Conservation (phyloP, 2,329 filamentous ascomycete genomes). For the Fusarium temperatum region DNA sequence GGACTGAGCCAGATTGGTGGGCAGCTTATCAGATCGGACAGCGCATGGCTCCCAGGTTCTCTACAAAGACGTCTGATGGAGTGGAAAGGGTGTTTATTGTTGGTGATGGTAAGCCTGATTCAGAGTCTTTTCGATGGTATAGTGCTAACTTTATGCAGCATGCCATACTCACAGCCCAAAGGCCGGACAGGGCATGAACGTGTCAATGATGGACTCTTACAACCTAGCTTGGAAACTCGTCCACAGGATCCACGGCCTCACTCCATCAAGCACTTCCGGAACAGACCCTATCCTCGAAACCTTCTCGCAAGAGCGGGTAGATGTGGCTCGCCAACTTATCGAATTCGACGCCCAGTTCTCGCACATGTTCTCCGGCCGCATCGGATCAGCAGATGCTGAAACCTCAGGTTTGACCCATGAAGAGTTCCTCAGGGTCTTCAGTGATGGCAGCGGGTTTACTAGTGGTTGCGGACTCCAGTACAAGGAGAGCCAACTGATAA, state of each 20-base stretch:
- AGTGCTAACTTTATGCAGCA: not conserved
- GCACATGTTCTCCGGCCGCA: conserved; percentile 16
- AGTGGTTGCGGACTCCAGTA: conserved; percentile 16
- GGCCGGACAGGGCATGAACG: conserved; percentile 19
- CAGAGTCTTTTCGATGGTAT: fast-evolving
- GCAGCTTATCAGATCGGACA: conserved; percentile 22
- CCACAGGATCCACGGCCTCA: not conserved
- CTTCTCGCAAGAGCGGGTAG: not conserved
- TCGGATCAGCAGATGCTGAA: conserved; percentile 1
- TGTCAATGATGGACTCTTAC: conserved; percentile 21
- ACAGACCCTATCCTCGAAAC: not conserved
- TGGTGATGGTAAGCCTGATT: not conserved
- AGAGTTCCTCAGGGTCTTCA: conserved; percentile 12
- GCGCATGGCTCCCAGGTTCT: conserved; percentile 7
- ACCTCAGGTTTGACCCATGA: not conserved
- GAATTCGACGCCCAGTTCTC: conserved; percentile 16
- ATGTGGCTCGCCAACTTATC: conserved; percentile 6
- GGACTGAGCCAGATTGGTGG: conserved; percentile 17
- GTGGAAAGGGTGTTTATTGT: conserved; percentile 11
- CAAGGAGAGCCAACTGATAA: not conserved
- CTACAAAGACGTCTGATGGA: not conserved
- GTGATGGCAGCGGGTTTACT: conserved; percentile 3
- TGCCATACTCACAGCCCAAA: conserved; percentile 19
- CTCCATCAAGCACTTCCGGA: not conserved
- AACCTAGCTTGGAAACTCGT: conserved; percentile 17